A percentile compares a stretch with the other conserved stretches of the same genome.
phyloP scores from a whole-genome alignment of 352 stramenopile species.

The Globisporangium nagaii region DNA sequence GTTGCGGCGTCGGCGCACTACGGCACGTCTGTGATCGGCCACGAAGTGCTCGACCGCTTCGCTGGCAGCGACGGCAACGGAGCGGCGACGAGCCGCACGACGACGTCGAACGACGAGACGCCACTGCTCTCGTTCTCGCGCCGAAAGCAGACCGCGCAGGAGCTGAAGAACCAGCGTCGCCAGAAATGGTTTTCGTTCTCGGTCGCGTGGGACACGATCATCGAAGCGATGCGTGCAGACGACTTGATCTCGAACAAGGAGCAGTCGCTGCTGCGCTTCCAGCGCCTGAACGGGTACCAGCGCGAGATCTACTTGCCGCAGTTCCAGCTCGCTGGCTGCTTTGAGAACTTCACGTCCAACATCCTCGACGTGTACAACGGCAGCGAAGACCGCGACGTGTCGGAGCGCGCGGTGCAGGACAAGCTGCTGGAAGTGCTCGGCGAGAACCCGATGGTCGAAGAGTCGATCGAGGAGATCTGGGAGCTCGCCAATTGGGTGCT shows the following conservation, averaged over 20 bases:
- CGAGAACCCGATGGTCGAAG: conserved; percentile 79
- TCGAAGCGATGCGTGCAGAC: conserved; percentile 93
- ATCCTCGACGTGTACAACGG: conserved; percentile 71
- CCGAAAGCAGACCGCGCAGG: conserved; percentile 71
- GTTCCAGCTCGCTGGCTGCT: conserved; percentile 96
- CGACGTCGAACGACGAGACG: conserved; percentile 43
- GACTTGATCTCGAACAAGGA: conserved; percentile 89
- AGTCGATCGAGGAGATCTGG: conserved; percentile 96
- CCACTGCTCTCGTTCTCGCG: conserved; percentile 82
- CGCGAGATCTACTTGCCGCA: conserved; percentile 98
- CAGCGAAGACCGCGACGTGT: conserved; percentile 39
- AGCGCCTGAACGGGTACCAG: conserved; percentile 93
- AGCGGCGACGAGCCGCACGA: conserved; percentile 14
- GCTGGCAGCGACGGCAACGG: conserved; percentile 22
- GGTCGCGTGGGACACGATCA: conserved; percentile 96
- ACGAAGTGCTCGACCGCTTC: conserved; percentile 58
- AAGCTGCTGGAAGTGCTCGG: conserved; percentile 77
- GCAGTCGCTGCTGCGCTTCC: conserved; percentile 93
- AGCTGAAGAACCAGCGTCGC: conserved; percentile 89
- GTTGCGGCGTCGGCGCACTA: conserved; percentile 29
- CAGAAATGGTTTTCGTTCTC: conserved; percentile 99
- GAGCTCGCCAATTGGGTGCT: conserved; percentile 95
- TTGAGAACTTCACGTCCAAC: conserved; percentile 87
- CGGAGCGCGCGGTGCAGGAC: conserved; percentile 72
- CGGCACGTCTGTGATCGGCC: conserved; percentile 33